These are phyloP conservation scores for Boletus semigastroideus DNA, from an alignment of 1,284 basidiomycete genomes.

Conservation along the genomic window DNA sequence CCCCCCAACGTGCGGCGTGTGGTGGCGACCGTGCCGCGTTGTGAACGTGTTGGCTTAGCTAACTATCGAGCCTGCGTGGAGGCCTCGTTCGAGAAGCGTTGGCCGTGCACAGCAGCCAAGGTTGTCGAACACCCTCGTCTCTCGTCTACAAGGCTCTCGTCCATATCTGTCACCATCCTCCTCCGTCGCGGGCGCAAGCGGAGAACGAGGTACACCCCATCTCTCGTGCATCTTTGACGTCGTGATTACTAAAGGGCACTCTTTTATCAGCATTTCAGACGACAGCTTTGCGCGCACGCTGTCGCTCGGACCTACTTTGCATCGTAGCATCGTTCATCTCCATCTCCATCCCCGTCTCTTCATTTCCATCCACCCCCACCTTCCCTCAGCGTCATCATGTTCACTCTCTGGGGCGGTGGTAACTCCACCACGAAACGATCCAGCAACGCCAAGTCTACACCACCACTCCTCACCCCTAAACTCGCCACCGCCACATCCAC, in stretches of 20 bases:
- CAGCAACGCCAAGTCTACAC: conserved; percentile 15
- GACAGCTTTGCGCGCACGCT: too few relatives aligned
- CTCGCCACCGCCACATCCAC: conserved; percentile 17
- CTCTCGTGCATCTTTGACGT: too few relatives aligned
- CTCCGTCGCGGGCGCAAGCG: too few relatives aligned
- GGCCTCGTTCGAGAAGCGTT: background rate
- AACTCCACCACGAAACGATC: conserved; percentile 20
- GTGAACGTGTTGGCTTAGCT: background rate
- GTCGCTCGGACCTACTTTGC: too few relatives aligned
- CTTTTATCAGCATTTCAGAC: background rate
- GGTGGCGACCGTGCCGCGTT: background rate
- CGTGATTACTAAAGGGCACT: too few relatives aligned
- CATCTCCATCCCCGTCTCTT: too few relatives aligned
- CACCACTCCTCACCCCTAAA: conserved; percentile 24
- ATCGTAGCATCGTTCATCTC: background rate
- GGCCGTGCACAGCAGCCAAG: background rate
- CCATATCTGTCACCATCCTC: too few relatives aligned
- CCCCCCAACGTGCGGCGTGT: background rate
- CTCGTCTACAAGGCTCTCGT: background rate
- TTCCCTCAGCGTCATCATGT: background rate
- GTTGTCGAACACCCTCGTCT: background rate
- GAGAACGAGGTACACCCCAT: too few relatives aligned
- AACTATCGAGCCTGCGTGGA: background rate
- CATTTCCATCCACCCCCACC: background rate
- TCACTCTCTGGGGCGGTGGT: conserved; percentile 7